These are phyloP conservation scores for Hevea brasiliensis DNA, from an alignment of 345 rosid species.

Conservation along the genomic window DNA sequence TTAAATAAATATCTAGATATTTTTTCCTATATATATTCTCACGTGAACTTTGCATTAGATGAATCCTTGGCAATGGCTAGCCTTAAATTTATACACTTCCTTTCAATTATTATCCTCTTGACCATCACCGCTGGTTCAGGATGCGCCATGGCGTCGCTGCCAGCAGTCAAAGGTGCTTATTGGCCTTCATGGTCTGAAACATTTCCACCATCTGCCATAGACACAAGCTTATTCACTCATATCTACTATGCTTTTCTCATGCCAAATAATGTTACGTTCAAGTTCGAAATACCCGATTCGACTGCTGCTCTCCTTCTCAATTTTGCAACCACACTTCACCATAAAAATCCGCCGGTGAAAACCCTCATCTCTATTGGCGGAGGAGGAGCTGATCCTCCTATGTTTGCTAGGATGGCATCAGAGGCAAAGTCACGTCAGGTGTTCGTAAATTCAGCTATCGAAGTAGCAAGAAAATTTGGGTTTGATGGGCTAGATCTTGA, in stretches of 20 bases:
- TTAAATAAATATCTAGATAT: background rate
- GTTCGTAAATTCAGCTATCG: constrained; percentile 46
- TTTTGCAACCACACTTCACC: constrained; percentile 49
- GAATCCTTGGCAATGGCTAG: background rate
- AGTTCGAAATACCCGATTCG: constrained; percentile 30
- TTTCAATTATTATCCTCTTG: background rate
- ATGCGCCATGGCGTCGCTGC: constrained; percentile 19
- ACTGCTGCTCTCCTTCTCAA: constrained; percentile 25
- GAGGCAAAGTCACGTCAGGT: constrained; percentile 23
- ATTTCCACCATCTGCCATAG: constrained; percentile 47
- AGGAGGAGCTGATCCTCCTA: constrained; percentile 13
- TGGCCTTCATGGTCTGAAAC: constrained; percentile 44
- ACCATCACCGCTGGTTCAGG: background rate
- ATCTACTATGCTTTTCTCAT: constrained; percentile 54
- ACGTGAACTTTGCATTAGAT: background rate
- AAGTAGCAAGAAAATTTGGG: constrained; percentile 43
- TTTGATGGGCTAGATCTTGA: constrained; percentile 64
- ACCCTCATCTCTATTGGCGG: constrained; percentile 56
- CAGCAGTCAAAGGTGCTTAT: constrained; percentile 48
- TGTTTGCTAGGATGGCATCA: constrained; percentile 42
- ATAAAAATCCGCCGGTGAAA: constrained; percentile 39
- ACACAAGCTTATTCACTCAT: constrained; percentile 56
- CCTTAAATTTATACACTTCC: background rate
- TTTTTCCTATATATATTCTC: background rate
- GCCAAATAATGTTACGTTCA: constrained; percentile 40